These are phyloP conservation scores for Linum lewisii DNA, from an alignment of 345 rosid genomes.

Conservation along the genomic window DNA sequence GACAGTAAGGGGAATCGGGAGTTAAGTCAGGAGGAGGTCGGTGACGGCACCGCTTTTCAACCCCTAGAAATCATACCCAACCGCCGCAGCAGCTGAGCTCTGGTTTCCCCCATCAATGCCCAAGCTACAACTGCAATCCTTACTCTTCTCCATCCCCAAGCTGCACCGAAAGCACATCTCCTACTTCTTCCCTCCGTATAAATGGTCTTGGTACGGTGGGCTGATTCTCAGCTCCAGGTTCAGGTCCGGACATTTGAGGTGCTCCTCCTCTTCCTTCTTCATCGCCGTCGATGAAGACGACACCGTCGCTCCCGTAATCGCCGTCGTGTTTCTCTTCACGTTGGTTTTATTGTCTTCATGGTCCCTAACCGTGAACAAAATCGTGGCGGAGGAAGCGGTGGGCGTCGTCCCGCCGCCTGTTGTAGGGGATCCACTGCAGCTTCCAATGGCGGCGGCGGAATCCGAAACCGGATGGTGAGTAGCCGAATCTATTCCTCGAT, in stretches of 20 bases:
- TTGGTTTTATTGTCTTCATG: conserved; percentile 15
- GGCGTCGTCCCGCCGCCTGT: too few species aligned
- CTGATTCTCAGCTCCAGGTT: conserved; percentile 84
- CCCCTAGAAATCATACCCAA: conserved; percentile 71
- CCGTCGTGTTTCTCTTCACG: background rate
- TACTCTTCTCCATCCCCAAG: conserved; percentile 44
- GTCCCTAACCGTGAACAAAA: conserved; percentile 27
- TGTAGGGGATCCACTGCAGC: conserved; percentile 1
- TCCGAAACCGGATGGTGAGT: conserved; percentile 59
- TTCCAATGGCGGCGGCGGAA: conserved; percentile 10
- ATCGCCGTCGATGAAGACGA: conserved; percentile 8
- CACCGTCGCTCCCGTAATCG: conserved; percentile 10
- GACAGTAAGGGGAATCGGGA: too few species aligned
- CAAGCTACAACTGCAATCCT: conserved; percentile 39
- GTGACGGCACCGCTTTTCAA: conserved; percentile 44
- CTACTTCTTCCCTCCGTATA: conserved; percentile 16
- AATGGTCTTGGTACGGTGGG: conserved; percentile 47
- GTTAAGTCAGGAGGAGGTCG: too few species aligned
- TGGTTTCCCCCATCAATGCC: conserved; percentile 17
- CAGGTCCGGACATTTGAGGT: conserved; percentile 43
- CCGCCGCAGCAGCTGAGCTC: conserved; percentile 11
- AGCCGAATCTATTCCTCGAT: conserved; percentile 66
- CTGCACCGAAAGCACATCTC: conserved; percentile 41
- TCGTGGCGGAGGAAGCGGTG: conserved; percentile 20
- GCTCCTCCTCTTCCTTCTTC: conserved; percentile 17